Percentiles rank a stretch among this genome's conserved stretches.
These are phyloP conservation scores for Aspergillus avenaceus DNA, from an alignment of 495 filamentous ascomycete species.

Conservation along the genomic window DNA sequence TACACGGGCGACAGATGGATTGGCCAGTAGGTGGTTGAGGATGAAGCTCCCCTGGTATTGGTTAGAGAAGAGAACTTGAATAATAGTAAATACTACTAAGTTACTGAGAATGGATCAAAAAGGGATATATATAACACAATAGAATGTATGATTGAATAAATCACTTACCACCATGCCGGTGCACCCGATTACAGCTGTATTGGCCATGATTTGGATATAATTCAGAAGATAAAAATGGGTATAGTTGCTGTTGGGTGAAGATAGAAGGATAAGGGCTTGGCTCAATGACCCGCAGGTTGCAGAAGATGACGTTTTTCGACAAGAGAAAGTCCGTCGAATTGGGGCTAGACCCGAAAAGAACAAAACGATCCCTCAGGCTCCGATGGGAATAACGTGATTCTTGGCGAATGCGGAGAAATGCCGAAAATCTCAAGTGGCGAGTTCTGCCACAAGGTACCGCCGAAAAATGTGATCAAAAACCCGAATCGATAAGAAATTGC, in stretches of 20 bases:
- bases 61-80: no score
- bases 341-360: not conserved
- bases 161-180: conserved; percentile 48
- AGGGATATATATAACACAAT: no score
- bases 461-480: conserved; percentile 5
- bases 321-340: not conserved
- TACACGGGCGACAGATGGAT: conserved; percentile 33
- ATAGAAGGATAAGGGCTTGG: no score
- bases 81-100: no score
- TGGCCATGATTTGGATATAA: conserved; percentile 28
- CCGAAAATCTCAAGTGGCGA: conserved; percentile 23
- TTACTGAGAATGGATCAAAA: no score
- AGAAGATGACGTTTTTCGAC: conserved; percentile 11
- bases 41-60: conserved; percentile 52
- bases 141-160: no score
- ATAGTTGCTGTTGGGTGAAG: not conserved
- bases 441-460: conserved; percentile 20
- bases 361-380: not conserved
- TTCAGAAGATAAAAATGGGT: not conserved
- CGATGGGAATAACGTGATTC: conserved; percentile 5
- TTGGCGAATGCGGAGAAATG: conserved; percentile 16
- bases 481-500: conserved; percentile 39
- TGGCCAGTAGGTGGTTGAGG: conserved; percentile 40
- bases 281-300: not conserved
- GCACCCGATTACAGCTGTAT: conserved; percentile 41